phyloP scores from a whole-genome alignment of 768 basidiomycete species.

The Pleurotus eryngii region DNA sequence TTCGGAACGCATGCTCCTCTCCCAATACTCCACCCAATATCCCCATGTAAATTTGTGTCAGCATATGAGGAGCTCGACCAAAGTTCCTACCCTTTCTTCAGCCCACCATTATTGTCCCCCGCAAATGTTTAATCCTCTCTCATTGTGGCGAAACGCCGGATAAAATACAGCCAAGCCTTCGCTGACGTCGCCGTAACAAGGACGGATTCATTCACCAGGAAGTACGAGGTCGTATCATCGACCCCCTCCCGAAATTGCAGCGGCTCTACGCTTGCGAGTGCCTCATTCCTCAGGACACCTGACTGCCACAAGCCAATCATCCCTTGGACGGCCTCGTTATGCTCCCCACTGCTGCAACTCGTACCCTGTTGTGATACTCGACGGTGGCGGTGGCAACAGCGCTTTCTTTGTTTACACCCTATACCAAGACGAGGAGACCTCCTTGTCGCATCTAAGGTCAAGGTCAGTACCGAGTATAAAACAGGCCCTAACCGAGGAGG shows the following conservation, averaged over 20 bases:
- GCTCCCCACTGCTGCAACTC: not conserved
- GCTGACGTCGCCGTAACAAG: not conserved
- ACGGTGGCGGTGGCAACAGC: not conserved
- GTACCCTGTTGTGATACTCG: not conserved
- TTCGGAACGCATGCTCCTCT: not conserved
- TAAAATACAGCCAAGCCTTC: conserved; percentile 2
- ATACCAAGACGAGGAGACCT: not conserved
- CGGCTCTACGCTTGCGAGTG: not conserved
- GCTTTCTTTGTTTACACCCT: not conserved
- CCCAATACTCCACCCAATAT: not conserved
- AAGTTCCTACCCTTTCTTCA: not conserved
- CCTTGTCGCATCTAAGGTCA: not conserved
- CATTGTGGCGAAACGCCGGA: not conserved
- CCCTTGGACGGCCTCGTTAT: not conserved
- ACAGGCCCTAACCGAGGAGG: not conserved
- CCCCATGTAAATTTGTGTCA: not conserved
- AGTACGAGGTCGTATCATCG: too few relatives aligned
- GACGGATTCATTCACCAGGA: too few relatives aligned
- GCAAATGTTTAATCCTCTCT: not conserved
- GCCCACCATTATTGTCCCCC: not conserved
- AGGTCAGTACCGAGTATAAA: not conserved
- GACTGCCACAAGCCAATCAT: not conserved
- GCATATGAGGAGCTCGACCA: not conserved
- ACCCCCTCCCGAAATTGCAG: conserved; percentile 5
- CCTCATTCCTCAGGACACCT: not conserved